Conservation (phyloP, 116 monocot genomes). For the Papilionanthe hybrid region DNA sequence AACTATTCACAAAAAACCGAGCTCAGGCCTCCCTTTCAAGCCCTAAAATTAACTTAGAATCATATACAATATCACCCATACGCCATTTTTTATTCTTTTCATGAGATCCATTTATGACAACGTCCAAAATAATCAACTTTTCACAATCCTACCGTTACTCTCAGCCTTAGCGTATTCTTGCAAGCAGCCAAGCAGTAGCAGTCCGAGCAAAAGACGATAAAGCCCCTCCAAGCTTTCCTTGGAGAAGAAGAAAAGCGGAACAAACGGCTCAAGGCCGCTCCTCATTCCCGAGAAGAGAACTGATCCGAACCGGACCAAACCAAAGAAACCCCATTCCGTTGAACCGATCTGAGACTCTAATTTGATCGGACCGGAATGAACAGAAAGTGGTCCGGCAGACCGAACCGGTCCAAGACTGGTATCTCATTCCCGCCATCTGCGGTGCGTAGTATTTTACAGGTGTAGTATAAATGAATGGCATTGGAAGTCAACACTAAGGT, state of each 20-base stretch:
- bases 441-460: background rate
- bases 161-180: too few species aligned
- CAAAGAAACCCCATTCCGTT: background rate
- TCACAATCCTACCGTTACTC: too few species aligned
- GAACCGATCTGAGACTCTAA: background rate
- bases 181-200: too few species aligned
- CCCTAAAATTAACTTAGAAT: too few species aligned
- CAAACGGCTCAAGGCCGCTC: background rate
- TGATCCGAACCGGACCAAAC: background rate
- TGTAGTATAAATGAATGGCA: background rate
- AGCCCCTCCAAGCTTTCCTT: background rate
- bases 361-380: too few species aligned
- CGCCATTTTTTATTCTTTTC: too few species aligned
- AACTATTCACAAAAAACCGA: too few species aligned
- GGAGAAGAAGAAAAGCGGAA: background rate
- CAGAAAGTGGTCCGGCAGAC: background rate
- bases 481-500: background rate
- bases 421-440: background rate
- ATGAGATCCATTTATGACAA: too few species aligned
- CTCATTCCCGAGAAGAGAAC: background rate
- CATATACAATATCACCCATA: too few species aligned
- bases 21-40: too few species aligned
- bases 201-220: background rate
- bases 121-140: too few species aligned
- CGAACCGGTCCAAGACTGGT: background rate